phyloP scores from a whole-genome alignment of 1,284 basidiomycete species.

The Puccinia polysora region DNA sequence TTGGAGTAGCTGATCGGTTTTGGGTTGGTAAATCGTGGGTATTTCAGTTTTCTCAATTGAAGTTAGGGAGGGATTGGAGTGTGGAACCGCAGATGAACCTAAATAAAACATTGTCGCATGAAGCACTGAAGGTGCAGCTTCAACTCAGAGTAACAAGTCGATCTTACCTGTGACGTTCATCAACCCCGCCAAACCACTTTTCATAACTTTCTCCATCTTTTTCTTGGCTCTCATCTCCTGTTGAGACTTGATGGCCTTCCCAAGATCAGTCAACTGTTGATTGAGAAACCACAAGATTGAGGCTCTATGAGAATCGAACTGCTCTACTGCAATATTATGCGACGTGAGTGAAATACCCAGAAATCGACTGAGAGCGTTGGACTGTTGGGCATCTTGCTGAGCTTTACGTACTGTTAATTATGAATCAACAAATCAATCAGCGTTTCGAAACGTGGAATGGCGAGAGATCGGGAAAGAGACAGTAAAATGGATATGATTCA shows the following conservation, averaged over 20 bases:
- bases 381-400: constrained; percentile 57
- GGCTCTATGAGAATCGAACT: constrained; percentile 73
- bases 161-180: constrained; percentile 45
- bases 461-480: constrained; percentile 47
- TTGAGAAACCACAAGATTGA: constrained; percentile 79
- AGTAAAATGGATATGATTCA: constrained; percentile 39
- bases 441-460: constrained; percentile 18
- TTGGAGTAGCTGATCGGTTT: constrained; percentile 53
- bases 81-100: constrained; percentile 13
- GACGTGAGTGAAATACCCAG: constrained; percentile 61
- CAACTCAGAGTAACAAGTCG: constrained; percentile 11
- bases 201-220: constrained; percentile 70
- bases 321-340: constrained; percentile 67
- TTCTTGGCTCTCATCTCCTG: constrained; percentile 80
- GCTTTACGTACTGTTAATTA: constrained; percentile 59
- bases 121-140: too few relatives aligned
- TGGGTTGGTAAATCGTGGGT: constrained; percentile 50
- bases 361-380: constrained; percentile 31
- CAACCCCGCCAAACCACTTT: constrained; percentile 63
- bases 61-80: constrained; percentile 10
- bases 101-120: background rate
- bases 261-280: constrained; percentile 68
- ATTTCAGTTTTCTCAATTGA: constrained; percentile 40
- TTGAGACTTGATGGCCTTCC: constrained; percentile 73
- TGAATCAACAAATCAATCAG: constrained; percentile 28